Percentiles rank a stretch among this genome's conserved stretches.
phyloP scores from a whole-genome alignment of 83 land plant genomes.

The Thuja plicata region DNA sequence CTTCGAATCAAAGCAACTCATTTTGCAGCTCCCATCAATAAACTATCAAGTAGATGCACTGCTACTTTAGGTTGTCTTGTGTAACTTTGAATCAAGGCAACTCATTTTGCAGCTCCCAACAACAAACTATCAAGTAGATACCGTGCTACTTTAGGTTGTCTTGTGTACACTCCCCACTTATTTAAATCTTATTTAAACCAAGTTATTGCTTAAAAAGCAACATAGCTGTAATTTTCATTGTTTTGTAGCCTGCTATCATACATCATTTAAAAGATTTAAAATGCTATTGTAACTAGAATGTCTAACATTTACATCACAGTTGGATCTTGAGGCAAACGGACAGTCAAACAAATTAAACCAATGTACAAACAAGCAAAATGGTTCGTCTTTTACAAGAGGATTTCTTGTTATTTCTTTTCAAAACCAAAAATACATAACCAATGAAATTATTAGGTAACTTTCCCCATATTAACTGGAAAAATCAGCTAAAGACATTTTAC shows the following conservation, averaged over 20 bases:
- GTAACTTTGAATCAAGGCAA: too few relatives aligned
- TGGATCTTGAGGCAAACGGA: too few relatives aligned
- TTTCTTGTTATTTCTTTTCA: background rate
- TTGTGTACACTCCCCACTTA: background rate
- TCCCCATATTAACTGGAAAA: background rate
- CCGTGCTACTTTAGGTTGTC: background rate
- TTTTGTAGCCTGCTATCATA: background rate
- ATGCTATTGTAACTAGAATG: background rate
- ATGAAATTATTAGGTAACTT: background rate
- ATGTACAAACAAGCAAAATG: background rate
- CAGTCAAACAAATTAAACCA: background rate
- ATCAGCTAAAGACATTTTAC: background rate
- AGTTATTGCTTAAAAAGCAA: too few relatives aligned
- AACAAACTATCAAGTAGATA: too few relatives aligned
- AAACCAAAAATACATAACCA: conserved; percentile 3
- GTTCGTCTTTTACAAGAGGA: background rate
- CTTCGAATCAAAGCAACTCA: too few relatives aligned
- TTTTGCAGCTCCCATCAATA: too few relatives aligned
- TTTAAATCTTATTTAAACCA: too few relatives aligned
- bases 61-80: background rate
- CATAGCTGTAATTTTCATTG: background rate
- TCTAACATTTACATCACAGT: background rate
- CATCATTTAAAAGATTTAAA: background rate
- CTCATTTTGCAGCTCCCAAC: too few relatives aligned
- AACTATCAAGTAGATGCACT: too few relatives aligned